A percentile compares a stretch with the other conserved stretches of the same genome.
These are phyloP conservation scores for Clavispora vitiphila DNA, from an alignment of 805 yeast species.

Conservation along the genomic window DNA sequence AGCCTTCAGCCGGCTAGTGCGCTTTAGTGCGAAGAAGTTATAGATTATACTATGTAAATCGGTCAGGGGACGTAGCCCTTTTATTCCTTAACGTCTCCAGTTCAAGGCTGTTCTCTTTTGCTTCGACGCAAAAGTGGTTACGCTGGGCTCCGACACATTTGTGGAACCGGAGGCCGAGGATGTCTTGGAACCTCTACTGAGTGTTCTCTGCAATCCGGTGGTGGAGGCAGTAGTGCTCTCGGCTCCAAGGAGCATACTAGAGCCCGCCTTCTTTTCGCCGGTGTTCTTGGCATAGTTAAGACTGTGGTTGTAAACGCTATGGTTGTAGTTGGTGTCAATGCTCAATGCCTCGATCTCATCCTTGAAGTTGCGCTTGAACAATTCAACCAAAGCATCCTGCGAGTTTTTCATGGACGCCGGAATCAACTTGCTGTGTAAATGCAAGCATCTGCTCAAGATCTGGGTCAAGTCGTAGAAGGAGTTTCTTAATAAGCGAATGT, in stretches of 20 bases:
- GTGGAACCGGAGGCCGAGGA: conserved; percentile 12
- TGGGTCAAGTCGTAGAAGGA: conserved; percentile 66
- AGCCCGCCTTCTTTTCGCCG: conserved; percentile 3
- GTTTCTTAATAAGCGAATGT: conserved; percentile 33
- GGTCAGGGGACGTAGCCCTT: too few relatives aligned
- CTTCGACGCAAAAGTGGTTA: conserved; percentile 6
- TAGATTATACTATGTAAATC: too few relatives aligned
- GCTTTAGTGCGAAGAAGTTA: neutral
- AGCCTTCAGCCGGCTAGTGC: neutral
- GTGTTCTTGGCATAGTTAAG: conserved; percentile 11
- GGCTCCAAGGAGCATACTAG: conserved; percentile 1
- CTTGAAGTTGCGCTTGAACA: conserved; percentile 63
- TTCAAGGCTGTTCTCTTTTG: conserved; percentile 33
- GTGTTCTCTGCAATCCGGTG: conserved; percentile 20
- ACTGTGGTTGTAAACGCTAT: conserved; percentile 21
- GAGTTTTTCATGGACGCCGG: conserved; percentile 52
- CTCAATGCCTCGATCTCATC: conserved; percentile 51
- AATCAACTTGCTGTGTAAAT: conserved; percentile 62
- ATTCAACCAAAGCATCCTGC: conserved; percentile 60
- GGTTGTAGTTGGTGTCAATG: conserved; percentile 30
- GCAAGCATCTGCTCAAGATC: conserved; percentile 61
- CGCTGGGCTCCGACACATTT: conserved; percentile 8
- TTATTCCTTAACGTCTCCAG: conserved; percentile 23
- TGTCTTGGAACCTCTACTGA: conserved; percentile 13
- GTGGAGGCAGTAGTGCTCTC: conserved; percentile 2